Evolutionary conservation across 2,329 filamentous ascomycete genomes (phyloP).

Genomic region (Xylogone sp.): DNA sequence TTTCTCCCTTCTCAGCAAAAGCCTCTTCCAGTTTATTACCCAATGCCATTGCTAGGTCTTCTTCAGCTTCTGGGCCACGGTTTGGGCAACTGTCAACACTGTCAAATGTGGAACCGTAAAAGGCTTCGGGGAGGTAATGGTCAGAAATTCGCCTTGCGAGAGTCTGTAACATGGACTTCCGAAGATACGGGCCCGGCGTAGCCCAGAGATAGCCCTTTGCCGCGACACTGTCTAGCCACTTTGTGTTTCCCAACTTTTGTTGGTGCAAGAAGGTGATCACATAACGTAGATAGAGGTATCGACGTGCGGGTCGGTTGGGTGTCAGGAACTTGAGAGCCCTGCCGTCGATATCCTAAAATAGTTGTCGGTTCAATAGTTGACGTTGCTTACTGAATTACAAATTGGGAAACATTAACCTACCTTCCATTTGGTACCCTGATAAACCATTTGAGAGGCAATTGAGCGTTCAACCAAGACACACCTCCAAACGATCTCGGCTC

Average conservation of each 20-base stretch:
- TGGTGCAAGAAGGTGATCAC: conserved; percentile 5
- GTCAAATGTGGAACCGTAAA: conserved; percentile 9
- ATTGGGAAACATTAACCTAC: conserved; percentile 4
- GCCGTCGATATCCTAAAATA: conserved; percentile 8
- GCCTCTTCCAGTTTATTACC: conserved; percentile 7
- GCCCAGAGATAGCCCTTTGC: conserved; percentile 3
- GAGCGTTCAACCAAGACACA: conserved; percentile 6
- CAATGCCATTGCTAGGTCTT: conserved; percentile 9
- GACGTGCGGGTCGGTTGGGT: conserved; percentile 6
- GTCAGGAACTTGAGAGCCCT: conserved; percentile 7
- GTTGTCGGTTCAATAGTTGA: conserved; percentile 4
- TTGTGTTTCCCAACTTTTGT: conserved; percentile 4
- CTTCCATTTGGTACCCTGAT: background rate
- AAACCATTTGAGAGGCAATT: conserved; percentile 1
- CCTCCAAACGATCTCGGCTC: conserved; percentile 6
- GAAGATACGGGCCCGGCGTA: conserved; percentile 9
- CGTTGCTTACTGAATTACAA: background rate
- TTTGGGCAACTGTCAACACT: conserved; percentile 7
- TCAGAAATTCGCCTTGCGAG: conserved; percentile 6
- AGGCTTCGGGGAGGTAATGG: conserved; percentile 4
- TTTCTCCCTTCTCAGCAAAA: conserved; percentile 2
- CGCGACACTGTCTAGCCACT: conserved; percentile 2
- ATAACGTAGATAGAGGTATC: conserved; percentile 9
- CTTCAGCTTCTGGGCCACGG: conserved; percentile 9
- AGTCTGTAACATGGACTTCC: conserved; percentile 7